These are phyloP conservation scores for Sphagnum contortum DNA, from an alignment of 225 moss, liverwort and hornwort genomes.

Conservation along the genomic window DNA sequence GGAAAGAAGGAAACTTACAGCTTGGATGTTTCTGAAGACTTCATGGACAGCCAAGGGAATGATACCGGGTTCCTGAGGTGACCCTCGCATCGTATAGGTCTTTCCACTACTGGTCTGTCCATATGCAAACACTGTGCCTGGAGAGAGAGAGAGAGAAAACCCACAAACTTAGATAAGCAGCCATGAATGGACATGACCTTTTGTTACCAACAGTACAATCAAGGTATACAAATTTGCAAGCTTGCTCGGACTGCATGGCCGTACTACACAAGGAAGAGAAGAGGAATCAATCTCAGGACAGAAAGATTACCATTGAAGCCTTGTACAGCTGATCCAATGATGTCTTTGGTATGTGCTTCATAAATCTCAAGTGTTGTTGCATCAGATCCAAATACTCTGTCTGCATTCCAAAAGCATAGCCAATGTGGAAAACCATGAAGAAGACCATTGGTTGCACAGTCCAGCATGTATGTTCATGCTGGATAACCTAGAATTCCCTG, in stretches of 20 bases:
- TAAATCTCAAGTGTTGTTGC: conserved; percentile 68
- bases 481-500: too few species aligned
- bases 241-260: too few species aligned
- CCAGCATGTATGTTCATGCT: too few species aligned
- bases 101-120: conserved; percentile 99
- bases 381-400: conserved; percentile 68
- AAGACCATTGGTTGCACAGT: too few species aligned
- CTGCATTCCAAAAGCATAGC: conserved; percentile 30
- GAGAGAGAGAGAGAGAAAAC: too few species aligned
- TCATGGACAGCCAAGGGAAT: conserved; percentile 88
- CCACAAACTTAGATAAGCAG: too few species aligned
- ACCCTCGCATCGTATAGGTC: conserved; percentile 92
- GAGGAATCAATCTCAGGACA: too few species aligned
- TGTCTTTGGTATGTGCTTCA: conserved; percentile 76
- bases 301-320: conserved; percentile 66
- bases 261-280: too few species aligned
- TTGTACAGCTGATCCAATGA: conserved; percentile 74
- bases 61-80: conserved; percentile 67
- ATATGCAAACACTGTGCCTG: conserved; percentile 97
- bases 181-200: too few species aligned
- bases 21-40: conserved; percentile 64
- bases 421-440: not conserved
- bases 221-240: too few species aligned
- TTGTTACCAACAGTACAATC: too few species aligned
- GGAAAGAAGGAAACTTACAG: conserved; percentile 16